Evolutionary conservation across 1,139 yeast species (phyloP), one percentile per base, ranked within the genome.

Genomic region (Magnusiomyces suaveolens): DNA sequence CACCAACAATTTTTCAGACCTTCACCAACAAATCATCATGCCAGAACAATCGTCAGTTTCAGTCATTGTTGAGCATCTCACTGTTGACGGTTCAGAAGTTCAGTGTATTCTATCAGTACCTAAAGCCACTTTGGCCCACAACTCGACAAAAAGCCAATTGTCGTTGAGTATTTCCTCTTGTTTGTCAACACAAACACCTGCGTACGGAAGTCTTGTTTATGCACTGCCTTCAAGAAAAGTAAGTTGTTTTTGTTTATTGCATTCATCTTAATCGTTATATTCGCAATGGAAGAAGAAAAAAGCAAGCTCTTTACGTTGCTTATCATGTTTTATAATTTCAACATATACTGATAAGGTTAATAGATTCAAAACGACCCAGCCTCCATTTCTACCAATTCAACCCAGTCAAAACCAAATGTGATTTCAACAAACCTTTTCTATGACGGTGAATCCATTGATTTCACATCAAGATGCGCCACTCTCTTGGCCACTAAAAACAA

Each of bases 131-230:
- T 6, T 12, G 6, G 6, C 36, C 12, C 12, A 6, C 6, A 12
- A 10, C 18, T 36, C 41, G 16, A 36, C 41, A 14, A 36, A 36
- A 10, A 36, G 12, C 41, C 41, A 36, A 36, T 18, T 55, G 4
- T 49, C 55, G 26, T 39, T 55, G 2, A 50, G 33, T 48, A 46
- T 55, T 6, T 41, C 25, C 3, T 29, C 55, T 1, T 38, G 47
- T 36, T 8, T 36, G 18, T 24, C 44, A 4, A 39, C 48, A 16
- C 48, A 52, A 24, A 29, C 36, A 14, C 48, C 47, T 23, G 38
- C 52, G 10, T 44, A 52, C 43, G 54, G 55, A n/a, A 48, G 53
- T 24, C 23, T 55, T 6, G 55, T 55, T 25, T 55, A 55, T 38
- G 48, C 57, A n/a, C 16, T 41, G 23, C 44, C 44, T 3, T 36